Percentiles rank a stretch among this genome's conserved stretches.
phyloP scores from a whole-genome alignment of 306 rosid species.

The Mimosa bimucronata region DNA sequence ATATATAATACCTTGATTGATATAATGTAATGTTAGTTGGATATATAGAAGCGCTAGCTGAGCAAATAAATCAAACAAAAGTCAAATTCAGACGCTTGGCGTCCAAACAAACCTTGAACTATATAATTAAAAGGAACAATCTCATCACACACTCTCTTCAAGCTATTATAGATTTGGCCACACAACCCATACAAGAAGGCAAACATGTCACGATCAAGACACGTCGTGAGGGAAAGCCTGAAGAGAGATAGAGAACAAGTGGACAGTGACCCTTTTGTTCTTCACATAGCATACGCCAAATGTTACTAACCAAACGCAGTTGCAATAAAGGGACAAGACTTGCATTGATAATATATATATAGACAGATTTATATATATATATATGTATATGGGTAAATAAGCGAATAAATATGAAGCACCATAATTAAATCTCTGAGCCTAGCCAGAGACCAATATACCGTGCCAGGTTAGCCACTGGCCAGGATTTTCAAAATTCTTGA shows the following conservation, averaged over 20 bases:
- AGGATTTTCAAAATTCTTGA: constrained; percentile 5
- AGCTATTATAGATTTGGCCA: constrained; percentile 45
- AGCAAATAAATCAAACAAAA: constrained; percentile 2
- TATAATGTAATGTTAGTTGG: not conserved
- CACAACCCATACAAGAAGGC: constrained; percentile 18
- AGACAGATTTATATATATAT: no score
- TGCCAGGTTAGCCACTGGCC: not conserved
- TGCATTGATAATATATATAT: no score
- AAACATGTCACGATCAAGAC: constrained; percentile 61
- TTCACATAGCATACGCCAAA: constrained; percentile 29
- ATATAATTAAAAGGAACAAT: constrained; percentile 34
- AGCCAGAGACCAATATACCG: constrained; percentile 30
- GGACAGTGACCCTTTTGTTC: constrained; percentile 61
- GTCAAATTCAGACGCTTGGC: constrained; percentile 37
- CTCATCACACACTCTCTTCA: no score
- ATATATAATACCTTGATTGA: not conserved
- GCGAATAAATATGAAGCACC: constrained; percentile 23
- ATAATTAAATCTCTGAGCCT: constrained; percentile 18
- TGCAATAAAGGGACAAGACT: not conserved
- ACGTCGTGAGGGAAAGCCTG: constrained; percentile 22
- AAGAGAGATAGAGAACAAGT: constrained; percentile 62
- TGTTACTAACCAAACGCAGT: constrained; percentile 39
- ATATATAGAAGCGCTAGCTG: not conserved
- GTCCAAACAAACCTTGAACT: constrained; percentile 37
- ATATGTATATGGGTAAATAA: not conserved